A percentile compares a stretch with the other conserved stretches of the same genome.
phyloP scores from a whole-genome alignment of 768 basidiomycete species.

The Butyriboletus loyo region DNA sequence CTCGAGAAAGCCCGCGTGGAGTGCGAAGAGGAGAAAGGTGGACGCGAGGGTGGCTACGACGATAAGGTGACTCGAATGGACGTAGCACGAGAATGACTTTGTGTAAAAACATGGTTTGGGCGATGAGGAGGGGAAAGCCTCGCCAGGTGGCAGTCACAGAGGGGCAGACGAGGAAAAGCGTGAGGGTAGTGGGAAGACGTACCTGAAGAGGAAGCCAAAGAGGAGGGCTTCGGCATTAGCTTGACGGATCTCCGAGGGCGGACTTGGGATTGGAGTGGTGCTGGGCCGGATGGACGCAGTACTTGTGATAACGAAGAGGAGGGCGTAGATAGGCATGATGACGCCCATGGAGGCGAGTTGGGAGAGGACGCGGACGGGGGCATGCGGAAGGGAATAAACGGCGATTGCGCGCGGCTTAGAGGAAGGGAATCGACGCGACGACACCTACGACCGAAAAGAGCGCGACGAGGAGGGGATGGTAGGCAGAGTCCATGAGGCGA shows the following conservation, averaged over 20 bases:
- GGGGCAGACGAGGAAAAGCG: constrained; percentile 42
- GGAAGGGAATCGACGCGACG: constrained; percentile 36
- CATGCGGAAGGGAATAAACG: constrained; percentile 36
- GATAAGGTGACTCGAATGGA: no score
- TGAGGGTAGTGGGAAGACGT: constrained; percentile 44
- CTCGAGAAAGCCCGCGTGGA: no score
- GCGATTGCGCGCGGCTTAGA: constrained; percentile 43
- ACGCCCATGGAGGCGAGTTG: constrained; percentile 44
- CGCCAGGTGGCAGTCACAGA: constrained; percentile 54
- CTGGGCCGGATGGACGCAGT: constrained; percentile 16
- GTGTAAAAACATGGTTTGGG: constrained; percentile 38
- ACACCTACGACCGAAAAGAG: constrained; percentile 10
- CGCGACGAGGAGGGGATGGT: constrained; percentile 18
- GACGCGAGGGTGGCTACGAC: no score
- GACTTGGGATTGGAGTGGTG: background rate
- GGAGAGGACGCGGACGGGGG: constrained; percentile 42
- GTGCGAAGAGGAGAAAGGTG: no score
- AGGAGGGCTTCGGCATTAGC: constrained; percentile 50
- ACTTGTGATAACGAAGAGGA: constrained; percentile 42
- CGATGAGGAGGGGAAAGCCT: constrained; percentile 45
- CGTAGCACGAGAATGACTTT: constrained; percentile 32
- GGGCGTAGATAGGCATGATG: constrained; percentile 47
- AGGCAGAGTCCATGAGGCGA: constrained; percentile 12
- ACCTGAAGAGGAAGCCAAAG: constrained; percentile 47
- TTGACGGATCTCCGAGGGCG: constrained; percentile 36